A percentile compares a stretch with the other conserved stretches of the same genome.
These are phyloP conservation scores for Malbranchea cinnamomea DNA, from an alignment of 2,329 filamentous ascomycete species.

Conservation along the genomic window DNA sequence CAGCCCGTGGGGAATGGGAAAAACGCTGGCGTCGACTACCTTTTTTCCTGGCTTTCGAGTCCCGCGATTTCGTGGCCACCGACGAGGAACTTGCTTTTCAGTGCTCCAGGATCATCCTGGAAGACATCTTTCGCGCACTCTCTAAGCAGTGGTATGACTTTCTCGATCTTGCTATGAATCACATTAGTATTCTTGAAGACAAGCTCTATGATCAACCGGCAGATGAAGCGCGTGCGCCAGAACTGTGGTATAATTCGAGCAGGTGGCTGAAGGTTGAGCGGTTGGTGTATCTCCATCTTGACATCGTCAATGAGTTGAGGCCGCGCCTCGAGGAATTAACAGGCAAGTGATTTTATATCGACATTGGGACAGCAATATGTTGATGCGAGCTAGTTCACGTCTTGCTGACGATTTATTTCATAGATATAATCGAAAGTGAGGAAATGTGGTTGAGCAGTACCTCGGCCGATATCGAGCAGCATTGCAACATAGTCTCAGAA, in stretches of 20 bases:
- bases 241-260: conserved; percentile 37
- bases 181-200: conserved; percentile 36
- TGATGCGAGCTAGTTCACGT: neutral
- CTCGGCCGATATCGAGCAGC: conserved; percentile 29
- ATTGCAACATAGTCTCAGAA: conserved; percentile 34
- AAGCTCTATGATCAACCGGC: conserved; percentile 40
- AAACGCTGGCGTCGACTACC: conserved; percentile 38
- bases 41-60: conserved; percentile 33
- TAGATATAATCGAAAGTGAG: conserved; percentile 15
- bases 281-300: conserved; percentile 35
- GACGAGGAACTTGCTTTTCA: conserved; percentile 31
- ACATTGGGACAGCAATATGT: neutral
- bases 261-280: conserved; percentile 39
- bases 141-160: conserved; percentile 32
- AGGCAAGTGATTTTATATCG: conserved; percentile 9
- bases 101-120: conserved; percentile 36
- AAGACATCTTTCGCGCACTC: conserved; percentile 35
- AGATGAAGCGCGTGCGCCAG: conserved; percentile 37
- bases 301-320: conserved; percentile 33
- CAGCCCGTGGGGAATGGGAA: conserved; percentile 36
- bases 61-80: conserved; percentile 21
- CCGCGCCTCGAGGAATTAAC: conserved; percentile 28
- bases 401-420: conserved; percentile 12
- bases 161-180: conserved; percentile 31
- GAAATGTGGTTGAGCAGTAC: conserved; percentile 28